Conservation (phyloP, 805 yeast species). For the Candida mattraensis region DNA sequence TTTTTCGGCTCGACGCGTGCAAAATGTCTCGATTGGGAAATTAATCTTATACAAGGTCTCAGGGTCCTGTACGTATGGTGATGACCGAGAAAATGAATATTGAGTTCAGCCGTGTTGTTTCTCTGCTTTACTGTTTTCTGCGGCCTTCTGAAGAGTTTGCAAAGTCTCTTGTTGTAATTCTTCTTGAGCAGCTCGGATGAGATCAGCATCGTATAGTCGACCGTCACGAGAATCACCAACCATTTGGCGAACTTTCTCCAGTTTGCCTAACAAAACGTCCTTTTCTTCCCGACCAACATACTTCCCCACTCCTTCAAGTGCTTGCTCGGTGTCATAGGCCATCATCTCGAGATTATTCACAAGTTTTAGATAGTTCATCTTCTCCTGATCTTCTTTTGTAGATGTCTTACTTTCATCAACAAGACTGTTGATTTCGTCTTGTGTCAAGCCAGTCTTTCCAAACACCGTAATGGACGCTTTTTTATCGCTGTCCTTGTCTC, state of each 20-base stretch:
- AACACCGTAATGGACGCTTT: constrained; percentile 95
- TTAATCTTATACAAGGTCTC: no score
- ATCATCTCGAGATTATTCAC: constrained; percentile 60
- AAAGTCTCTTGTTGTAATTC: constrained; percentile 33
- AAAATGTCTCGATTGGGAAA: constrained; percentile 8
- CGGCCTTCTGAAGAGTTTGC: constrained; percentile 29
- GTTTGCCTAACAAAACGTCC: constrained; percentile 18
- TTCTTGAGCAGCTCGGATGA: constrained; percentile 36
- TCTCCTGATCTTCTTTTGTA: constrained; percentile 69
- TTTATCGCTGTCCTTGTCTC: constrained; percentile 91
- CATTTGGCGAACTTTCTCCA: constrained; percentile 29
- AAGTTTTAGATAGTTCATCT: constrained; percentile 56
- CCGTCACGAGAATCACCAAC: constrained; percentile 33
- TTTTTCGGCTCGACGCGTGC: constrained; percentile 9
- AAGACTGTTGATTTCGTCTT: constrained; percentile 87
- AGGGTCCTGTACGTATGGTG: no score
- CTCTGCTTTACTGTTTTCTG: constrained; percentile 19
- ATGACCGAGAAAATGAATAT: background rate
- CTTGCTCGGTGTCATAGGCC: constrained; percentile 37
- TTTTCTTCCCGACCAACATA: constrained; percentile 19
- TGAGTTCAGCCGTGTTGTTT: background rate
- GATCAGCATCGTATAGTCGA: constrained; percentile 27
- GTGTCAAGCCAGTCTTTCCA: constrained; percentile 91
- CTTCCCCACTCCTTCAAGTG: constrained; percentile 25
- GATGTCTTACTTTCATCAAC: constrained; percentile 87